phyloP scores from a whole-genome alignment of 2,329 filamentous ascomycete species.

The Cordyceps militaris region DNA sequence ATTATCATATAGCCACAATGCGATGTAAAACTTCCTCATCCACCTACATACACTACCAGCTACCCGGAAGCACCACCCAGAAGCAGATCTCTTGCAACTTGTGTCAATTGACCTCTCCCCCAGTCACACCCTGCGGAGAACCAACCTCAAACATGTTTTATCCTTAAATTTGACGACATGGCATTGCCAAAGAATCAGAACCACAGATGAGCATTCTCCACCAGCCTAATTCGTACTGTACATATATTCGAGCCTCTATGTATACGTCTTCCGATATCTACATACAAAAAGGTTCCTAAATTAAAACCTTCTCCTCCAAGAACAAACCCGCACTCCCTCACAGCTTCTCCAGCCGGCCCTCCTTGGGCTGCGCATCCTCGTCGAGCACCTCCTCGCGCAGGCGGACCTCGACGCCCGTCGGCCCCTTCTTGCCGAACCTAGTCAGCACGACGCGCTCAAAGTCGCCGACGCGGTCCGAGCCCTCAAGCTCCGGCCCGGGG shows the following conservation, averaged over 20 bases:
- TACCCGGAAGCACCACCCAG: no score
- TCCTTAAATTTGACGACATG: no score
- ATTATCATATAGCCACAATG: no score
- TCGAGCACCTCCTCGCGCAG: slow-evolving; percentile 41
- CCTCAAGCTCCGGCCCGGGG: slow-evolving; percentile 49
- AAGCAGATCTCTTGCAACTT: no score
- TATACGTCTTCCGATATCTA: not conserved
- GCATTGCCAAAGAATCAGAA: no score
- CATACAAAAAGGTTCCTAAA: not conserved
- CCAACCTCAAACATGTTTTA: no score
- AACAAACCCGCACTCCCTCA: slow-evolving; percentile 13
- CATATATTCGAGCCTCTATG: not conserved
- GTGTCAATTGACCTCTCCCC: no score
- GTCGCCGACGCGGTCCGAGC: slow-evolving; percentile 45
- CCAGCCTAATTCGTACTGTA: not conserved
- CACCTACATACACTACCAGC: no score
- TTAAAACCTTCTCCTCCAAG: not conserved
- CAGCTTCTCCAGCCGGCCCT: slow-evolving; percentile 20
- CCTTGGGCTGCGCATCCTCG: slow-evolving; percentile 31
- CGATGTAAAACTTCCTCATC: no score
- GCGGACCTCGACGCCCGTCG: slow-evolving; percentile 46
- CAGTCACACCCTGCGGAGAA: no score
- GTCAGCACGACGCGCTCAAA: slow-evolving; percentile 53
- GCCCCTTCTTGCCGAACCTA: slow-evolving; percentile 43
- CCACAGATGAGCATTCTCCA: no score